These are phyloP conservation scores for Agrocybe pediades DNA, from an alignment of 768 basidiomycete species.

Conservation along the genomic window DNA sequence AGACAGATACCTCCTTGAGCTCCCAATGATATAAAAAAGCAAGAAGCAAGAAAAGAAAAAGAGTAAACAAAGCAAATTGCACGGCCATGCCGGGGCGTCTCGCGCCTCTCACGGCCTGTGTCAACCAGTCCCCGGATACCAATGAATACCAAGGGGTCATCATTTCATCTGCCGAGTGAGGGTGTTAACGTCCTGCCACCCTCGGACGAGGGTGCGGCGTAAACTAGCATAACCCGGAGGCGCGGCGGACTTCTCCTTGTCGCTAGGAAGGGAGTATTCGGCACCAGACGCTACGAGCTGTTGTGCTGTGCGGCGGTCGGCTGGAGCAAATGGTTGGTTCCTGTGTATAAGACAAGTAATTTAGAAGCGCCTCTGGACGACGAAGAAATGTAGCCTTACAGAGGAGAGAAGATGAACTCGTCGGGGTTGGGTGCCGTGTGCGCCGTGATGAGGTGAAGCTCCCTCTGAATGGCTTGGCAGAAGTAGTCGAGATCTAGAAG, in stretches of 20 bases:
- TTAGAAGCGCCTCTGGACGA: neutral
- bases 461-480: constrained; percentile 65
- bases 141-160: no score
- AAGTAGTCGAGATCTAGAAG: constrained; percentile 62
- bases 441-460: constrained; percentile 74
- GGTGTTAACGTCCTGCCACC: constrained; percentile 43
- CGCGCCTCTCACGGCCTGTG: no score
- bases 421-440: constrained; percentile 57
- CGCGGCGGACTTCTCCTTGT: constrained; percentile 11
- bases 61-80: no score
- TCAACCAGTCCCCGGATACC: no score
- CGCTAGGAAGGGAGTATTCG: constrained; percentile 32
- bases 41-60: neutral
- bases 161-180: constrained; percentile 28
- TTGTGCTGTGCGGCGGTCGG: constrained; percentile 56
- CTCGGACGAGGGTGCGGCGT: constrained; percentile 39
- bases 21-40: neutral
- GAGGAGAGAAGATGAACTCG: constrained; percentile 51
- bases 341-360: constrained; percentile 18
- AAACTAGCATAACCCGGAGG: constrained; percentile 37
- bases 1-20: neutral
- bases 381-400: constrained; percentile 21
- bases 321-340: constrained; percentile 75
- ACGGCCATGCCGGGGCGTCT: no score
- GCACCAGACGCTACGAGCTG: constrained; percentile 39